Evolutionary conservation across 1,284 basidiomycete genomes (phyloP).

Genomic region (Omphalotus olearius): DNA sequence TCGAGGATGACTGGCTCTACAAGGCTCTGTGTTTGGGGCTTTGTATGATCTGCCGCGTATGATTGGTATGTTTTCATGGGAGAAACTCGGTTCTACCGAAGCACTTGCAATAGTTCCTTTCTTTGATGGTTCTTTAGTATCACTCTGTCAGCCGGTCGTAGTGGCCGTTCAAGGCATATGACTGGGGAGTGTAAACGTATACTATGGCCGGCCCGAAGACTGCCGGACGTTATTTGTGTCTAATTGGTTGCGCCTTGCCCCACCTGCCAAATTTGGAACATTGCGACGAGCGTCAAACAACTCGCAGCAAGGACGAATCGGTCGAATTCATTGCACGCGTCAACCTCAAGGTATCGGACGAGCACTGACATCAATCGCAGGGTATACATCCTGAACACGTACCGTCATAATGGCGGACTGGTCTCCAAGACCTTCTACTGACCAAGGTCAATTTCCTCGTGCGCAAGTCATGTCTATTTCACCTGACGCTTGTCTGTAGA

Average conservation of each 20-base stretch:
- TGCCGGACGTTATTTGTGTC: too few species aligned
- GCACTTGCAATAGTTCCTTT: too few species aligned
- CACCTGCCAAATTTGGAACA: too few species aligned
- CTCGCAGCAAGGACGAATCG: too few species aligned
- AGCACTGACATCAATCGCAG: background rate
- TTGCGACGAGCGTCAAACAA: too few species aligned
- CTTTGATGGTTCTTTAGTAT: conserved; percentile 46
- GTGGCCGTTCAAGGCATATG: too few species aligned
- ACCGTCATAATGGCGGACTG: conserved; percentile 15
- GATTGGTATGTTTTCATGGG: too few species aligned
- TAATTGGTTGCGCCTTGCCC: too few species aligned
- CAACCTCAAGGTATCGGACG: conserved; percentile 1
- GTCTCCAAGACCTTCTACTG: conserved; percentile 26
- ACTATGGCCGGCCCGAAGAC: too few species aligned
- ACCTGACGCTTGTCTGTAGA: conserved; percentile 32
- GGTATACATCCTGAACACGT: background rate
- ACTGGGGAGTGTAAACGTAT: too few species aligned
- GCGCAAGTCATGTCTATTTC: background rate
- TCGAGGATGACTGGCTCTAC: conserved; percentile 32
- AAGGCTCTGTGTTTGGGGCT: conserved; percentile 52
- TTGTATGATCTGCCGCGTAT: conserved; percentile 35
- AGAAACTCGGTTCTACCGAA: too few species aligned
- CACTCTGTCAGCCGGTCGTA: too few species aligned
- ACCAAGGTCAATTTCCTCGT: conserved; percentile 35
- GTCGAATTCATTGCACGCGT: conserved; percentile 1